Conservation (phyloP, 352 stramenopile species). For the Globisporangium orthogonon region DNA sequence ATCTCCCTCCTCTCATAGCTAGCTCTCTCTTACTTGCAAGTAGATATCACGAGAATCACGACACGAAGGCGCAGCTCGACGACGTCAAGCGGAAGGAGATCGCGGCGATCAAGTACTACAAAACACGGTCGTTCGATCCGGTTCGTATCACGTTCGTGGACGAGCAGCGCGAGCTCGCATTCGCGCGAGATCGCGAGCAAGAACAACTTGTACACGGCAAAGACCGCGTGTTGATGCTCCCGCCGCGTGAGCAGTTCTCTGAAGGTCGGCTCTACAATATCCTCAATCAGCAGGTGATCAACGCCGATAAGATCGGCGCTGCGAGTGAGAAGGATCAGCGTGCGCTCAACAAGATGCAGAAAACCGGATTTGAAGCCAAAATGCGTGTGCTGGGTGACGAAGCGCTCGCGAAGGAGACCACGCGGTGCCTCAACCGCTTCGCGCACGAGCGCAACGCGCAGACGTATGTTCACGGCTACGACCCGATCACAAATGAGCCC, state of each 20-base stretch:
- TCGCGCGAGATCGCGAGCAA: constrained; percentile 26
- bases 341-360: constrained; percentile 56
- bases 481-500: constrained; percentile 56
- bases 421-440: constrained; percentile 54
- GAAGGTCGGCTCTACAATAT: constrained; percentile 78
- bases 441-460: constrained; percentile 51
- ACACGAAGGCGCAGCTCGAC: constrained; percentile 31
- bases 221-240: constrained; percentile 40
- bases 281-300: constrained; percentile 59
- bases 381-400: constrained; percentile 37
- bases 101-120: constrained; percentile 57
- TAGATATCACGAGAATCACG: constrained; percentile 53
- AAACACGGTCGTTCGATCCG: constrained; percentile 61
- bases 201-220: constrained; percentile 47
- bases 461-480: constrained; percentile 50
- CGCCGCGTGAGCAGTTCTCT: constrained; percentile 53
- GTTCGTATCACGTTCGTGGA: constrained; percentile 59
- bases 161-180: constrained; percentile 1
- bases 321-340: constrained; percentile 38
- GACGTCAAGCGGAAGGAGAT: constrained; percentile 29
- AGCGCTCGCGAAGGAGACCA: constrained; percentile 28
- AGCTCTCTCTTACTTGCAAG: neutral
- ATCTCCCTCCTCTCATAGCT: neutral
- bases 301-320: constrained; percentile 28
- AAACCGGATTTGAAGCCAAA: constrained; percentile 43